Percentiles rank a stretch among this genome's conserved stretches.
Conservation (phyloP, 2,329 filamentous ascomycete species). For the Cryphonectria nitschkei region DNA sequence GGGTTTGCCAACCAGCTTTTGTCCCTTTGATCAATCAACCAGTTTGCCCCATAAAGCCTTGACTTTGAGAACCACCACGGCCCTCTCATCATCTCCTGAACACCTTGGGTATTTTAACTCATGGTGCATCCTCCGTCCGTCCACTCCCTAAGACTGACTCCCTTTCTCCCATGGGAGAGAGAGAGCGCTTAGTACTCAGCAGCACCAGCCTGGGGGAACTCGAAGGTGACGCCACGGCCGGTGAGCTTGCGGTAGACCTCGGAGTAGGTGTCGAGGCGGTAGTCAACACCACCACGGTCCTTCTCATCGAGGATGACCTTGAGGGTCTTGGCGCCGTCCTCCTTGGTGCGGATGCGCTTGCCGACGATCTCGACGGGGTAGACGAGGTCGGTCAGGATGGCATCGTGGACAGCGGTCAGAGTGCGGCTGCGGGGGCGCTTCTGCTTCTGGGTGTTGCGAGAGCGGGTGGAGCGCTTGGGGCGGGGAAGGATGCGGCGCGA, state of each 20-base stretch:
- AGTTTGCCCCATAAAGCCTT: slow-evolving; percentile 14
- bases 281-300: slow-evolving; percentile 99
- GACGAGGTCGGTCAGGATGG: slow-evolving; percentile 96
- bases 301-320: slow-evolving; percentile 99
- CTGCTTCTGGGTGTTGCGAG: slow-evolving; percentile 95
- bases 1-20: slow-evolving; percentile 23
- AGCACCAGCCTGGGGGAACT: slow-evolving; percentile 88
- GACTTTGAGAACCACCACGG: slow-evolving; percentile 12
- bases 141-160: not conserved
- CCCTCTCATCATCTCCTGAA: slow-evolving; percentile 6
- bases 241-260: slow-evolving; percentile 99
- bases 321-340: slow-evolving; percentile 97
- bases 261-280: slow-evolving; percentile 98
- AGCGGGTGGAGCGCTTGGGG: slow-evolving; percentile 97
- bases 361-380: slow-evolving; percentile 99
- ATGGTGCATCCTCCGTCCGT: not conserved
- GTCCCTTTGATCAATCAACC: slow-evolving; percentile 28
- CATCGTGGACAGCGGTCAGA: slow-evolving; percentile 97
- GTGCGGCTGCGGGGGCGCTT: slow-evolving; percentile 98
- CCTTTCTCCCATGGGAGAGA: not conserved
- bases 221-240: slow-evolving; percentile 94
- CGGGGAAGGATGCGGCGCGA: slow-evolving; percentile 98
- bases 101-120: slow-evolving; percentile 21
- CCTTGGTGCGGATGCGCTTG: slow-evolving; percentile 98
- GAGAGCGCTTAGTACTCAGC: slow-evolving; percentile 73